Percentiles rank a stretch among this genome's conserved stretches.
Evolutionary conservation across 2,329 filamentous ascomycete species (phyloP).

Genomic region (Camillea tinctor): DNA sequence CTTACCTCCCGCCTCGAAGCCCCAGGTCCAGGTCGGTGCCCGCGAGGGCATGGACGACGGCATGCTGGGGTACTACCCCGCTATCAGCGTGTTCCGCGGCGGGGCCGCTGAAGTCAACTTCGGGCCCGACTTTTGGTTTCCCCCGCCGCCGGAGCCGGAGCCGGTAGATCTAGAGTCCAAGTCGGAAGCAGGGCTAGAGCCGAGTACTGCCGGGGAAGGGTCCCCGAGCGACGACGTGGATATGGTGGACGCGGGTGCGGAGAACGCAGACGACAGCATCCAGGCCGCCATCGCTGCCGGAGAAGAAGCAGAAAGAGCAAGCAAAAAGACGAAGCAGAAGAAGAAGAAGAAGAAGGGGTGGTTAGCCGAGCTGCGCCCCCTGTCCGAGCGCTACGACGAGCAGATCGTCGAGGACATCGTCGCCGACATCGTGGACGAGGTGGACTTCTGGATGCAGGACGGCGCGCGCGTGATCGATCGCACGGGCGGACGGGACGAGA

Average conservation of each 20-base stretch:
- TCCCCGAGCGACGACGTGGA: constrained; percentile 44
- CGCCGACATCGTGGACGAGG: constrained; percentile 91
- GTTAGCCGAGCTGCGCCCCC: constrained; percentile 45
- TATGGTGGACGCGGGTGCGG: constrained; percentile 40
- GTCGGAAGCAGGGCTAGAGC: constrained; percentile 18
- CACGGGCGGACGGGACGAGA: constrained; percentile 42
- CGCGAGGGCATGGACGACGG: constrained; percentile 90
- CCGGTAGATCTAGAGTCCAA: constrained; percentile 6
- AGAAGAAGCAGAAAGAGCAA: constrained; percentile 1
- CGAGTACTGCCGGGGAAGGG: constrained; percentile 18
- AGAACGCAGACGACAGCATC: no score
- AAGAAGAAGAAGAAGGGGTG: constrained; percentile 8
- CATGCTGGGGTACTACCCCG: constrained; percentile 92
- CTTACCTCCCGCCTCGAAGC: constrained; percentile 82
- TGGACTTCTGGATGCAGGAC: constrained; percentile 82
- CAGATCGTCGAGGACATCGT: constrained; percentile 94
- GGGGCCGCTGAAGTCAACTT: constrained; percentile 93
- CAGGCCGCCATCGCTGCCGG: constrained; percentile 11
- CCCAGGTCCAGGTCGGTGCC: constrained; percentile 69
- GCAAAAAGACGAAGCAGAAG: constrained; percentile 19
- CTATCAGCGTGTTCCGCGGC: constrained; percentile 86
- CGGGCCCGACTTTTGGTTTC: constrained; percentile 88
- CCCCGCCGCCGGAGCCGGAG: constrained; percentile 59
- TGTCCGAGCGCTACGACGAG: constrained; percentile 81
- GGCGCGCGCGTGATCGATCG: constrained; percentile 50